Evolutionary conservation across 2,329 filamentous ascomycete species (phyloP).

Genomic region (Furcasterigmium sp.): DNA sequence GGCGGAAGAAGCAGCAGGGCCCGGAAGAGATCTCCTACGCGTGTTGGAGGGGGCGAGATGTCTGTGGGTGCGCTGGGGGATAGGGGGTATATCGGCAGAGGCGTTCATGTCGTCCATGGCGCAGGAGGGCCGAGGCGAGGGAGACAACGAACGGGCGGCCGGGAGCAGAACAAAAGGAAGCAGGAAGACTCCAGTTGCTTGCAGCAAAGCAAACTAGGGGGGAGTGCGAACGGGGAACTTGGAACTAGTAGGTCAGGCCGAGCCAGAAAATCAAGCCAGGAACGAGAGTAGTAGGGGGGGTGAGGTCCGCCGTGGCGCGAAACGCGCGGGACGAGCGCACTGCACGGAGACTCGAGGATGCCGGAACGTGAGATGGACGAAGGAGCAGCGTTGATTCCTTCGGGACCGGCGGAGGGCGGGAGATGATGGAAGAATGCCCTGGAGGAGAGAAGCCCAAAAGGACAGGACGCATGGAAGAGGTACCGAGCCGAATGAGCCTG

Average conservation of each 20-base stretch:
- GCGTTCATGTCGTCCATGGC: constrained; percentile 10
- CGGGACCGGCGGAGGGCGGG: not conserved
- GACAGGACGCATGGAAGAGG: too few species aligned
- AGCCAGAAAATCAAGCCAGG: too few species aligned
- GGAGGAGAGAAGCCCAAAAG: too few species aligned
- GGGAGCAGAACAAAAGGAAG: not conserved
- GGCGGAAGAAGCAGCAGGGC: constrained; percentile 5
- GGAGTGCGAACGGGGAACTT: too few species aligned
- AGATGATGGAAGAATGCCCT: not conserved
- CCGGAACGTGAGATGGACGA: not conserved
- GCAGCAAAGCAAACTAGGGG: too few species aligned
- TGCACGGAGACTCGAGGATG: not conserved
- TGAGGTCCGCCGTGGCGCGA: not conserved
- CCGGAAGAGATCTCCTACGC: constrained; percentile 9
- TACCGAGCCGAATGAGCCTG: too few species aligned
- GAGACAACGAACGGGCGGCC: not conserved
- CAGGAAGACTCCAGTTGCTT: constrained; percentile 6
- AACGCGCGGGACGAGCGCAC: not conserved
- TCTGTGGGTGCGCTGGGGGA: constrained; percentile 12
- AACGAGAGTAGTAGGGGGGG: too few species aligned
- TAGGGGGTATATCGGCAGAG: constrained; percentile 13
- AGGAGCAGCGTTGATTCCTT: not conserved
- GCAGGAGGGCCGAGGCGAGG: constrained; percentile 5
- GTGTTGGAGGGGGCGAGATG: constrained; percentile 6
- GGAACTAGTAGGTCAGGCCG: too few species aligned